Conservation (phyloP, 768 basidiomycete species). For the Collybia sordida region DNA sequence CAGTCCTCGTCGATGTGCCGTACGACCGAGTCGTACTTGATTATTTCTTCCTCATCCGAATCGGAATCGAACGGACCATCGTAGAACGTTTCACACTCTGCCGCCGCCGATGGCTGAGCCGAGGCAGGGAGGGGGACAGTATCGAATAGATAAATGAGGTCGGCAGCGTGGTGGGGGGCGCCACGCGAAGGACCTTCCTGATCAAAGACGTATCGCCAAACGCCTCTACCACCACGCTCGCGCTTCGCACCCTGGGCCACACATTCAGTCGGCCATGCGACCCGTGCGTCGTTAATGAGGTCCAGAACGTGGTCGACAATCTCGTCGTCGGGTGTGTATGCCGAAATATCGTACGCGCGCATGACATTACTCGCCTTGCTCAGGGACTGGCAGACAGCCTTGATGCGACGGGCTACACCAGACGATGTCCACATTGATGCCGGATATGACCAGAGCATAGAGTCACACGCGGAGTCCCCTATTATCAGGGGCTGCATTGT, state of each 20-base stretch:
- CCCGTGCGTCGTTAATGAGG: conserved; percentile 69
- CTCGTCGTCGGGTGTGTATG: conserved; percentile 63
- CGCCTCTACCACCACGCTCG: conserved; percentile 55
- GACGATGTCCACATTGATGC: conserved; percentile 63
- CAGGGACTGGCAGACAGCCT: conserved; percentile 73
- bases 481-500: conserved; percentile 69
- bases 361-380: conserved; percentile 59
- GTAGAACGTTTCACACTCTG: conserved; percentile 26
- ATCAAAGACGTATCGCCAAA: conserved; percentile 83
- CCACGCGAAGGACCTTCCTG: conserved; percentile 71
- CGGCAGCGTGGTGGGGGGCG: conserved; percentile 67
- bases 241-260: conserved; percentile 49
- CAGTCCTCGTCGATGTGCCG: conserved; percentile 38
- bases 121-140: conserved; percentile 58
- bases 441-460: conserved; percentile 59
- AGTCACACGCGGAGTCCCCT: conserved; percentile 68
- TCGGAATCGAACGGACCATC: conserved; percentile 26
- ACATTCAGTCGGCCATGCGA: conserved; percentile 78
- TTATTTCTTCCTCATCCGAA: conserved; percentile 34
- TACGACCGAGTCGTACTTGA: conserved; percentile 23
- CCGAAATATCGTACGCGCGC: conserved; percentile 69
- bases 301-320: conserved; percentile 70
- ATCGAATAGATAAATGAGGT: conserved; percentile 79
- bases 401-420: conserved; percentile 63
- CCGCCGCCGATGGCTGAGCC: conserved; percentile 13